Evolutionary conservation across 805 yeast species (phyloP), one percentile per base, ranked within the genome.

Genomic region (Lachancea fermentati): DNA sequence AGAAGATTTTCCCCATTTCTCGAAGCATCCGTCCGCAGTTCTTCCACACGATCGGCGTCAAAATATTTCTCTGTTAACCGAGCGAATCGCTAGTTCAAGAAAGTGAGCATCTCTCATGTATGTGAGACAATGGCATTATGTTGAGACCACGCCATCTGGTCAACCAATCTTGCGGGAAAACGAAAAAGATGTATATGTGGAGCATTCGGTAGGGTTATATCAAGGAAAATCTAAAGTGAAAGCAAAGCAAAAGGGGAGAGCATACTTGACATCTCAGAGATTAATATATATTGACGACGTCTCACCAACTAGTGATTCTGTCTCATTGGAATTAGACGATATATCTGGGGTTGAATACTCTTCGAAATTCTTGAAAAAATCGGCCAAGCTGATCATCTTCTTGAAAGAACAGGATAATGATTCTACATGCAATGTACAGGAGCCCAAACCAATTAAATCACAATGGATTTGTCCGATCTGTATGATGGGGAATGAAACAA

Each of bases 401-500:
- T 55, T 72, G 40, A 64, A 55, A 14, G 16, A 29, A 13, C 32
- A 12, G 32, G 41, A 48, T 16, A 36, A 47, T 2, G 42, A 47
- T 12, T 17, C 26, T 16, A 34, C 31, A 15, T 22, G 36, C 8
- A 18, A 35, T 9, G 15, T 8, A 5, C 5, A 14, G 29, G 11
- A 19, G 16, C 25, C 11, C 14, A 18, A 29, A 7, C 8, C 3
- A 19, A 19, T 30, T 7, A 30, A 16, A 19, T 16, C 28, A 12
- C 19, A 70, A 22, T 91, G 98, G 98, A 72, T 73, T 1, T 91
- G 98, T 58, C 81, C 83, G n/a, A 89, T 93, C 3, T 91, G 98
- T 60, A 60, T 57, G 8, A 49, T 74, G 3, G 55, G 59, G 5
- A 48, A 57, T 6, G 58, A 58, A 11, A 55, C 60, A 15, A 57